Conservation (phyloP, 495 filamentous ascomycete genomes). For the Hypomontagnella submonticulosa region DNA sequence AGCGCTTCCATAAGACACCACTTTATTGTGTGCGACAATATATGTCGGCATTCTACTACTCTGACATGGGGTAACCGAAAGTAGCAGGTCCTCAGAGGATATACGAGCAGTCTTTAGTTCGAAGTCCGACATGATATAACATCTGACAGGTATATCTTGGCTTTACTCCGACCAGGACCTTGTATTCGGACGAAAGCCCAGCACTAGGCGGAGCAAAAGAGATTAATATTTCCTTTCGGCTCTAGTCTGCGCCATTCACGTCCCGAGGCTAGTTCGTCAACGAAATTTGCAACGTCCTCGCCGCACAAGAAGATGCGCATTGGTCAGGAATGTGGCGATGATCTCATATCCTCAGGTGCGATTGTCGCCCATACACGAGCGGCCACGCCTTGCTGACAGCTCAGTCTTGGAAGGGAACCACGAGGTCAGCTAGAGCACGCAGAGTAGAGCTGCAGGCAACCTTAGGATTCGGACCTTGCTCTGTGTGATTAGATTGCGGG, state of each 20-base stretch:
- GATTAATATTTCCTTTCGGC: constrained; percentile 4
- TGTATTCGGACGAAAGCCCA: constrained; percentile 22
- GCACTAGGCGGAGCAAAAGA: not conserved
- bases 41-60: constrained; percentile 23
- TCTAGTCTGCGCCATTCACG: constrained; percentile 6
- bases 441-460: constrained; percentile 33
- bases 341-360: constrained; percentile 36
- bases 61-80: constrained; percentile 20
- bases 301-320: constrained; percentile 9
- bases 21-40: constrained; percentile 16
- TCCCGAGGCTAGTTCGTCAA: constrained; percentile 26
- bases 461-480: constrained; percentile 28
- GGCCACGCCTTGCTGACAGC: constrained; percentile 39
- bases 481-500: constrained; percentile 41
- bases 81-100: constrained; percentile 30
- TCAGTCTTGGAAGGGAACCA: constrained; percentile 30
- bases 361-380: constrained; percentile 23
- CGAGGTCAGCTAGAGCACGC: constrained; percentile 38
- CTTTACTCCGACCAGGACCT: constrained; percentile 10
- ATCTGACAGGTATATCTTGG: constrained; percentile 20
- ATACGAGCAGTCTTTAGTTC: constrained; percentile 22
- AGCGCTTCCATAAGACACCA: constrained; percentile 23
- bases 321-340: constrained; percentile 26
- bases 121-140: constrained; percentile 11
- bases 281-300: constrained; percentile 7